Conservation (phyloP, 306 rosid genomes). For the Acacia acuminata region DNA sequence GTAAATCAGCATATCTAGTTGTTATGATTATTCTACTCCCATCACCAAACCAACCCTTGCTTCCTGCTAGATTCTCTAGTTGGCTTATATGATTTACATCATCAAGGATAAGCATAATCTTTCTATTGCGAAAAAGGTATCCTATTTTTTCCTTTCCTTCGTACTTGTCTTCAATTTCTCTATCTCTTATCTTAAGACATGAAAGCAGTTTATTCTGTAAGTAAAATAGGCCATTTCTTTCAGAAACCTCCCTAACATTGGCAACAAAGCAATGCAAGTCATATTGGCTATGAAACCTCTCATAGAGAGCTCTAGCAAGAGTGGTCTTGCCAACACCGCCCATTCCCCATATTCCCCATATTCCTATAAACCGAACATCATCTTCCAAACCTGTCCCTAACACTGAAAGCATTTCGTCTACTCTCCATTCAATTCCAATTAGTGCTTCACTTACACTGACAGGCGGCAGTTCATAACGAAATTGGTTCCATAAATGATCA, state of each 20-base stretch:
- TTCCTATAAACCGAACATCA: background rate
- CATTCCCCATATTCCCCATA: background rate
- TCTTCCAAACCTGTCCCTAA: background rate
- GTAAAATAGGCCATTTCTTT: background rate
- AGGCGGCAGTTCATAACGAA: background rate
- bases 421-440: background rate
- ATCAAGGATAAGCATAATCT: background rate
- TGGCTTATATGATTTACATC: background rate
- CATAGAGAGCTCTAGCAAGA: background rate
- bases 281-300: background rate
- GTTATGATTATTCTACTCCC: background rate
- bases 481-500: background rate
- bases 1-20: background rate
- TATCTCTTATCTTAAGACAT: background rate
- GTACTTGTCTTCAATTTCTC: background rate
- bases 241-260: background rate
- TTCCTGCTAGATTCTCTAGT: background rate
- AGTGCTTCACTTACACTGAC: background rate
- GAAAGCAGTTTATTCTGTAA: background rate
- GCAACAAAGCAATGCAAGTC: background rate
- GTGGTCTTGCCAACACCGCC: background rate
- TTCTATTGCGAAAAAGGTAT: background rate
- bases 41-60: background rate
- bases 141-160: background rate
- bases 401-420: too few relatives aligned